Evolutionary conservation across 495 filamentous ascomycete genomes (phyloP).

Genomic region (Hyphodiscus hymeniophilus): DNA sequence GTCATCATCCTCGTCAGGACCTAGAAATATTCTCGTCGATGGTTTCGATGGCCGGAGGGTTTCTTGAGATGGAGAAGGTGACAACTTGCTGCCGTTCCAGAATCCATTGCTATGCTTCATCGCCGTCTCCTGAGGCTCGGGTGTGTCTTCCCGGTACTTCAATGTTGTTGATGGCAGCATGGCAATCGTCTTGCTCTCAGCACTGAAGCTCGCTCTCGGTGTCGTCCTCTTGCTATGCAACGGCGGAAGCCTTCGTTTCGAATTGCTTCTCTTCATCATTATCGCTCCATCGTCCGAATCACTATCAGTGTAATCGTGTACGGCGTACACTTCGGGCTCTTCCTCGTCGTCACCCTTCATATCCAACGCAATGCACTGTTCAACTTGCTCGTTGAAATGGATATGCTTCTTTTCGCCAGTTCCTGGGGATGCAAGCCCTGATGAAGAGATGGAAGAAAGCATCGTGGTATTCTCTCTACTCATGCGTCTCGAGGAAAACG

Average conservation of each 20-base stretch:
- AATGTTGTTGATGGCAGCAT: slow-evolving; percentile 86
- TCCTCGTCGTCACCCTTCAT: slow-evolving; percentile 65
- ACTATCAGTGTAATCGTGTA: slow-evolving; percentile 42
- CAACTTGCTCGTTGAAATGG: slow-evolving; percentile 91
- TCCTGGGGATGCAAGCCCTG: slow-evolving; percentile 59
- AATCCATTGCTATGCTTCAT: slow-evolving; percentile 41
- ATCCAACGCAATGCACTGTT: slow-evolving; percentile 92
- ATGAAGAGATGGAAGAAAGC: slow-evolving; percentile 49
- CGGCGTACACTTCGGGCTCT: slow-evolving; percentile 44
- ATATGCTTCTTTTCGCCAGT: slow-evolving; percentile 67
- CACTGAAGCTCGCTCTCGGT: slow-evolving; percentile 35
- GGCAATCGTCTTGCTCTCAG: slow-evolving; percentile 86
- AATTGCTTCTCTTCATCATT: slow-evolving; percentile 65
- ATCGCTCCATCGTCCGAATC: slow-evolving; percentile 67
- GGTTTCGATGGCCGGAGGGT: slow-evolving; percentile 63
- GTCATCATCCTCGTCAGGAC: slow-evolving; percentile 55
- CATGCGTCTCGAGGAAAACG: slow-evolving; percentile 45
- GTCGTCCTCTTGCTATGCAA: slow-evolving; percentile 18
- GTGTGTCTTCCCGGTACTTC: slow-evolving; percentile 76
- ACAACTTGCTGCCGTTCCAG: slow-evolving; percentile 31
- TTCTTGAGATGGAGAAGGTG: slow-evolving; percentile 55
- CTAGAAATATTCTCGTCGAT: slow-evolving; percentile 54
- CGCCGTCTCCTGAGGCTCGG: slow-evolving; percentile 53
- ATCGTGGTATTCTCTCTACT: slow-evolving; percentile 49
- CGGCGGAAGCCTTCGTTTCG: slow-evolving; percentile 30